Percentiles rank a stretch among this genome's conserved stretches.
phyloP scores from a whole-genome alignment of 2,329 filamentous ascomycete species.

The Penicillium occitanis region DNA sequence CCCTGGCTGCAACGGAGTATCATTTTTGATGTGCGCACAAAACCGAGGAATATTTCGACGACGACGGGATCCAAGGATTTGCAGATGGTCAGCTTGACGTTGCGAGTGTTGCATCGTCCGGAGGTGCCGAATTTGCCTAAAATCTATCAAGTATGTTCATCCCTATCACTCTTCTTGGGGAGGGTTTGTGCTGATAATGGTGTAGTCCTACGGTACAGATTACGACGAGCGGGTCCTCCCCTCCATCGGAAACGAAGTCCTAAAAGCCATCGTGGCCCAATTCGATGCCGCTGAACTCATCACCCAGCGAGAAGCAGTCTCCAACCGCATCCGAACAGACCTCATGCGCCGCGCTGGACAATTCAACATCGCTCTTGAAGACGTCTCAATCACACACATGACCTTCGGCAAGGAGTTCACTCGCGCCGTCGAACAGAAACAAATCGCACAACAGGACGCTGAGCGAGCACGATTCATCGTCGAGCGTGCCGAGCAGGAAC shows the following conservation, averaged over 20 bases:
- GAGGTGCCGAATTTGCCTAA: constrained; percentile 90
- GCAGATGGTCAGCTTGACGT: constrained; percentile 98
- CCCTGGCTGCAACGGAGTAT: constrained; percentile 95
- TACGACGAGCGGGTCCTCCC: constrained; percentile 98
- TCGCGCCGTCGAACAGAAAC: constrained; percentile 98
- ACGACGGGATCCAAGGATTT: constrained; percentile 98
- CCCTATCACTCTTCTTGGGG: neutral
- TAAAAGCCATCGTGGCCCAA: constrained; percentile 97
- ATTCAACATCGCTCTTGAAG: constrained; percentile 98
- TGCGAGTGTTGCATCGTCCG: constrained; percentile 90
- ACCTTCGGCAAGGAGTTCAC: constrained; percentile 99
- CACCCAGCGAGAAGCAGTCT: constrained; percentile 96
- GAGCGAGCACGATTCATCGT: constrained; percentile 97
- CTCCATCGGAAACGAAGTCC: constrained; percentile 98
- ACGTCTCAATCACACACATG: constrained; percentile 99
- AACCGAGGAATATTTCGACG: constrained; percentile 94
- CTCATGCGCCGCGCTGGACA: constrained; percentile 89
- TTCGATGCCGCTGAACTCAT: constrained; percentile 99
- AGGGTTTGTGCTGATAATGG: constrained; percentile 2
- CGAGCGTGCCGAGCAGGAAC: constrained; percentile 97
- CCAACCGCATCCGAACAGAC: constrained; percentile 87
- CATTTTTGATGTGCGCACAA: constrained; percentile 95
- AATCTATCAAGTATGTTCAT: constrained; percentile 83
- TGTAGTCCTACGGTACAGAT: constrained; percentile 89
- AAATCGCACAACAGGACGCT: constrained; percentile 98